Evolutionary conservation across 768 basidiomycete species (phyloP).

Genomic region (Hortiboletus campestris): DNA sequence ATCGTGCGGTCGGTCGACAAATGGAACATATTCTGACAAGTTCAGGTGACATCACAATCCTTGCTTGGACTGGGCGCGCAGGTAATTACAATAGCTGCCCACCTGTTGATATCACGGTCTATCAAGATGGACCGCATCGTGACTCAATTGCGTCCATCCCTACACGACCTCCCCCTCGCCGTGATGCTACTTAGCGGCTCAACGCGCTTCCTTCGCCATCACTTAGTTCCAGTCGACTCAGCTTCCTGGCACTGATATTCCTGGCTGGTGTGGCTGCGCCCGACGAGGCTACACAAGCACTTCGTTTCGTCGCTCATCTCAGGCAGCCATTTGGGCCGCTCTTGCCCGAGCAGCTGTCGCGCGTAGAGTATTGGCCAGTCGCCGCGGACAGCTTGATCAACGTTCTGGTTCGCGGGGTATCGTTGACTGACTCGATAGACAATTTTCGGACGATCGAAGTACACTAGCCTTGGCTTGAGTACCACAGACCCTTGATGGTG

Average conservation of each 20-base stretch:
- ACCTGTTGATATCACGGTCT: constrained; percentile 1
- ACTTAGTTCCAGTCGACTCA: too few species aligned
- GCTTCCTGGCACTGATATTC: background rate
- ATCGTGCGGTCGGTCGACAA: background rate
- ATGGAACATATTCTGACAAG: constrained; percentile 1
- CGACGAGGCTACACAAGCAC: background rate
- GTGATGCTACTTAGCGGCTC: too few species aligned
- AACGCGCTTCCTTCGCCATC: background rate
- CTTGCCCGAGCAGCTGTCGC: too few species aligned
- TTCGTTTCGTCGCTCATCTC: background rate
- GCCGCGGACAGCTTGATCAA: background rate
- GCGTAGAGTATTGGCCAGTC: background rate
- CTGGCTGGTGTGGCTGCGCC: background rate
- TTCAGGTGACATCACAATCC: background rate
- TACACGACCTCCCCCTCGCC: background rate
- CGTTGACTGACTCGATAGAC: background rate
- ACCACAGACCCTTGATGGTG: background rate
- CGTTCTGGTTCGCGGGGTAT: background rate
- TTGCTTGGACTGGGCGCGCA: background rate
- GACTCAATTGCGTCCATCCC: background rate
- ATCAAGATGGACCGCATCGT: background rate
- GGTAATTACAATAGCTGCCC: constrained; percentile 3
- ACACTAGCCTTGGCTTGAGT: background rate
- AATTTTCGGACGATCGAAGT: background rate
- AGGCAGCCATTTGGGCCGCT: background rate